Evolutionary conservation across 2,329 filamentous ascomycete species (phyloP).

Genomic region (Fusarium musae): DNA sequence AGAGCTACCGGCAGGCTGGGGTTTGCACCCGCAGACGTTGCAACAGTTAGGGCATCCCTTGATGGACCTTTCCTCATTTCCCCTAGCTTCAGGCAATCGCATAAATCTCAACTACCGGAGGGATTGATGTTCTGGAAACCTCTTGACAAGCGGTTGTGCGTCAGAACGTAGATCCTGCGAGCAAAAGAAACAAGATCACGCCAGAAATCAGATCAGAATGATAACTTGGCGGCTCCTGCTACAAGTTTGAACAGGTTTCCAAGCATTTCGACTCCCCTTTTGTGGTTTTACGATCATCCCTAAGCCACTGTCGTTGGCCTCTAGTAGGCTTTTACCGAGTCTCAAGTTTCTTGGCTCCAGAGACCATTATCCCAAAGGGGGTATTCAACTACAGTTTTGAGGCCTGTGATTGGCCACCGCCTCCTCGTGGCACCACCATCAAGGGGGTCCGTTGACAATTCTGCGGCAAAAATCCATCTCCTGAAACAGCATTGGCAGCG

Average conservation of each 20-base stretch:
- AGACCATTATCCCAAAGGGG: slow-evolving; percentile 42
- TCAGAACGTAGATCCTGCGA: slow-evolving; percentile 21
- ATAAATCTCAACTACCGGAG: slow-evolving; percentile 25
- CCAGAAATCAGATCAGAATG: slow-evolving; percentile 30
- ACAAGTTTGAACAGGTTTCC: slow-evolving; percentile 7
- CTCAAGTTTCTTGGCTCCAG: slow-evolving; percentile 37
- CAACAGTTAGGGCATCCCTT: slow-evolving; percentile 28
- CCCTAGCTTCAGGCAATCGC: slow-evolving; percentile 34
- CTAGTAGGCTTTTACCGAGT: slow-evolving; percentile 11
- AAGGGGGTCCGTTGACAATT: slow-evolving; percentile 31
- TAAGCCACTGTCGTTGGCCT: slow-evolving; percentile 28
- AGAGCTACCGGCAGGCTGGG: slow-evolving; percentile 37
- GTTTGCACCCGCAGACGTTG: slow-evolving; percentile 36
- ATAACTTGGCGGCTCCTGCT: slow-evolving; percentile 25
- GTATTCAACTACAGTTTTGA: slow-evolving; percentile 25
- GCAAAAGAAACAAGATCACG: slow-evolving; percentile 34
- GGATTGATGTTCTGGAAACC: slow-evolving; percentile 1
- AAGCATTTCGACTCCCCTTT: slow-evolving; percentile 16
- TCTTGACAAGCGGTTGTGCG: background rate
- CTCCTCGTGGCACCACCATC: slow-evolving; percentile 20
- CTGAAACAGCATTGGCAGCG: slow-evolving; percentile 45
- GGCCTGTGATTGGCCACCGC: slow-evolving; percentile 41
- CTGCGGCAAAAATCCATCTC: slow-evolving; percentile 41
- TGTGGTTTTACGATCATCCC: slow-evolving; percentile 35
- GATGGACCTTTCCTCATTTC: slow-evolving; percentile 40